These are phyloP conservation scores for Naganishia vishniacii DNA, from an alignment of 768 basidiomycete species.

Conservation along the genomic window DNA sequence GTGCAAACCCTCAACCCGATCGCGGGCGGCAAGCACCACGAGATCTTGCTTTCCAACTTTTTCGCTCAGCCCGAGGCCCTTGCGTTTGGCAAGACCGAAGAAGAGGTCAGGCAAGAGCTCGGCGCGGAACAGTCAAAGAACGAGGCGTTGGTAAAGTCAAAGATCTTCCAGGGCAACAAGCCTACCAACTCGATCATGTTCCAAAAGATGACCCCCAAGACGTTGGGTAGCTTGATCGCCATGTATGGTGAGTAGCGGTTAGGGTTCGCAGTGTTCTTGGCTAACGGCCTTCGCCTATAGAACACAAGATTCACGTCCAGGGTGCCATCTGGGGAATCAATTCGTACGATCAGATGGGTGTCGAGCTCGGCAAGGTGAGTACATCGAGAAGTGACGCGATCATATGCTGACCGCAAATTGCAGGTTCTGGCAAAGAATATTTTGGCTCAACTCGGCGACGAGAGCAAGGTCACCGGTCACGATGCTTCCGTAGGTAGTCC, in stretches of 20 bases:
- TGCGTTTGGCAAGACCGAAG: slow-evolving; percentile 95
- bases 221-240: slow-evolving; percentile 60
- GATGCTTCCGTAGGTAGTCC: slow-evolving; percentile 64
- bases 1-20: slow-evolving; percentile 65
- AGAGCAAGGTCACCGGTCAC: slow-evolving; percentile 67
- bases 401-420: neutral
- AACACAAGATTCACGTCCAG: slow-evolving; percentile 99
- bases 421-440: slow-evolving; percentile 90
- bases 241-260: slow-evolving; percentile 34
- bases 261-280: neutral
- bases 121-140: slow-evolving; percentile 58
- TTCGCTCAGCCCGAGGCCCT: slow-evolving; percentile 97
- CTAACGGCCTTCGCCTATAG: slow-evolving; percentile 40
- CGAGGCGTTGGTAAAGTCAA: slow-evolving; percentile 85
- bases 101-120: slow-evolving; percentile 63
- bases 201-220: slow-evolving; percentile 82
- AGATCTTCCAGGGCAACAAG: slow-evolving; percentile 95
- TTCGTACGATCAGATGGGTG: slow-evolving; percentile 99
- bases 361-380: slow-evolving; percentile 79
- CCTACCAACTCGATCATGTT: slow-evolving; percentile 96
- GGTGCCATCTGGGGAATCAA: slow-evolving; percentile 98
- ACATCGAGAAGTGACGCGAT: neutral
- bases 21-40: slow-evolving; percentile 78
- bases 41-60: slow-evolving; percentile 94
- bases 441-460: slow-evolving; percentile 68